Conservation (phyloP, 2,329 filamentous ascomycete species). For the Chaetomium strumarium region DNA sequence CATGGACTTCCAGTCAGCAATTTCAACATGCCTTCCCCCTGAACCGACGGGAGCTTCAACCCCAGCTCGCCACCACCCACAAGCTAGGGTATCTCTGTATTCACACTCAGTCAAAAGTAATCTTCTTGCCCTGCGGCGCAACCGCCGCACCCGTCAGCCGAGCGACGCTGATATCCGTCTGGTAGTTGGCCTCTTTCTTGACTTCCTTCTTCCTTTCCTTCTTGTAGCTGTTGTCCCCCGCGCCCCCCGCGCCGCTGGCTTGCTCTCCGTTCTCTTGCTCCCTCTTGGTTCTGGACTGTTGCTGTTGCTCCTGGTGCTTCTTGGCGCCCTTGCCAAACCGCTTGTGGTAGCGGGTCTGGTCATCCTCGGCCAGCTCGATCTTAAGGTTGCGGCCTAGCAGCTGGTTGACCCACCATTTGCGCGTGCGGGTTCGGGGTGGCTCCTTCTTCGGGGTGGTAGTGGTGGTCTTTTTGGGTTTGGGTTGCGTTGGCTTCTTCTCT, state of each 20-base stretch:
- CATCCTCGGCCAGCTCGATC: slow-evolving; percentile 90
- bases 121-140: slow-evolving; percentile 71
- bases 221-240: neutral
- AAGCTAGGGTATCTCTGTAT: no score
- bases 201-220: slow-evolving; percentile 22
- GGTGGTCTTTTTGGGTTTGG: slow-evolving; percentile 37
- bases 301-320: slow-evolving; percentile 15
- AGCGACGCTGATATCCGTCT: slow-evolving; percentile 45
- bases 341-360: slow-evolving; percentile 86
- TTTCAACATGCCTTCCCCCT: no score
- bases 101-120: slow-evolving; percentile 61
- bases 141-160: slow-evolving; percentile 76
- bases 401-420: slow-evolving; percentile 80
- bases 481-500: slow-evolving; percentile 18
- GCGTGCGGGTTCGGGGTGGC: slow-evolving; percentile 50
- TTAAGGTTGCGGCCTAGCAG: slow-evolving; percentile 75
- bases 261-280: neutral
- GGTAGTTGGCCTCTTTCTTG: slow-evolving; percentile 33
- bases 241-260: slow-evolving; percentile 33
- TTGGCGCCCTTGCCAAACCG: slow-evolving; percentile 71
- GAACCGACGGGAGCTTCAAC: no score
- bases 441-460: slow-evolving; percentile 28
- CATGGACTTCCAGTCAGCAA: no score
- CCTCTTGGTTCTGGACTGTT: neutral
- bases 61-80: no score